Conservation (phyloP, 768 basidiomycete species). For the Melanogaster broomeanus region DNA sequence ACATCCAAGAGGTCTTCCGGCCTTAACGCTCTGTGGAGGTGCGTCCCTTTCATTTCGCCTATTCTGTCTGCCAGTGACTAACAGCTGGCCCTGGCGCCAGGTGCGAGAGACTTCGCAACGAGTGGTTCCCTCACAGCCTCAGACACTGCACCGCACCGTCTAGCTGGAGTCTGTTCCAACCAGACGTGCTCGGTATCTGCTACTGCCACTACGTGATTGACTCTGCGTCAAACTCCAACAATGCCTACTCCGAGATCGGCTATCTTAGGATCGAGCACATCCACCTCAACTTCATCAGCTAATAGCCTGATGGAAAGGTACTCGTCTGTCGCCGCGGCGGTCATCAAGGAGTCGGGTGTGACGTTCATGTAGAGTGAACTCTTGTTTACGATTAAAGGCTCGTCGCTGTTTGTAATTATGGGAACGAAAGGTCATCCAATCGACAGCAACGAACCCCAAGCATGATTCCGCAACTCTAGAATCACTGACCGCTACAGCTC, state of each 20-base stretch:
- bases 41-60: slow-evolving; percentile 26
- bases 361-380: slow-evolving; percentile 9
- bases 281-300: slow-evolving; percentile 9
- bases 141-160: too few relatives aligned
- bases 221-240: slow-evolving; percentile 59
- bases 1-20: slow-evolving; percentile 52
- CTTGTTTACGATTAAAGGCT: too few relatives aligned
- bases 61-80: slow-evolving; percentile 12
- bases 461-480: too few relatives aligned
- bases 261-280: slow-evolving; percentile 45
- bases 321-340: slow-evolving; percentile 5
- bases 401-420: not conserved
- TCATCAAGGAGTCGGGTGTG: slow-evolving; percentile 15
- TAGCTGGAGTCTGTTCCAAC: slow-evolving; percentile 57
- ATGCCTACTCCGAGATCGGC: slow-evolving; percentile 73
- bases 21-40: slow-evolving; percentile 68
- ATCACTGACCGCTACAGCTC: too few relatives aligned
- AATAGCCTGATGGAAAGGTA: not conserved
- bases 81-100: too few relatives aligned
- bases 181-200: slow-evolving; percentile 68
- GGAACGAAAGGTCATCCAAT: too few relatives aligned
- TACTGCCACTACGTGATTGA: slow-evolving; percentile 74
- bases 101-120: slow-evolving; percentile 35
- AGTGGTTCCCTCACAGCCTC: slow-evolving; percentile 18
- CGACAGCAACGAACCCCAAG: not conserved